Percentiles rank a stretch among this genome's conserved stretches.
These are phyloP conservation scores for Pleurotus cornucopiae DNA, from an alignment of 768 basidiomycete species.

Conservation along the genomic window DNA sequence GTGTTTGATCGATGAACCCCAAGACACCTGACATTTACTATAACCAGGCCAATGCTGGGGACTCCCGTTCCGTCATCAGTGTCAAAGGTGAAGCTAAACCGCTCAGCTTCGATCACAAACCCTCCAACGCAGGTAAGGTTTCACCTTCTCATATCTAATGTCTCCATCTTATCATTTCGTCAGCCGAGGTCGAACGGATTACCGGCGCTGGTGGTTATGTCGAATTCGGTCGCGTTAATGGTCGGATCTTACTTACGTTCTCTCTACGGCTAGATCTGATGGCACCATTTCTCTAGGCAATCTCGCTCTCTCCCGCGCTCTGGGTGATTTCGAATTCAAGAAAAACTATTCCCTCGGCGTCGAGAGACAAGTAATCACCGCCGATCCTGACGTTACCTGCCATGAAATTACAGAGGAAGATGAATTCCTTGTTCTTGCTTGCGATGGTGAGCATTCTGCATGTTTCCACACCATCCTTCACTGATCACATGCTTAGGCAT, in stretches of 20 bases:
- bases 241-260: conserved; percentile 33
- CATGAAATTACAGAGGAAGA: conserved; percentile 86
- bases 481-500: conserved; percentile 62
- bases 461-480: neutral
- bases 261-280: conserved; percentile 7
- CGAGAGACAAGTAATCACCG: conserved; percentile 92
- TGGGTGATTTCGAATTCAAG: conserved; percentile 99
- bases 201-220: conserved; percentile 91
- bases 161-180: conserved; percentile 4
- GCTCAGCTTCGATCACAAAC: conserved; percentile 95
- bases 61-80: conserved; percentile 87
- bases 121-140: conserved; percentile 72
- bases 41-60: conserved; percentile 91
- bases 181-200: conserved; percentile 85
- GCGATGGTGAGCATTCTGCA: conserved; percentile 68
- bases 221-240: conserved; percentile 96
- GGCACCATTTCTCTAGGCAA: conserved; percentile 56
- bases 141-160: neutral
- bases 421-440: conserved; percentile 95
- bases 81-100: conserved; percentile 83
- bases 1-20: conserved; percentile 20
- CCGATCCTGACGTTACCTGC: conserved; percentile 84
- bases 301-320: conserved; percentile 88
- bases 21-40: conserved; percentile 11
- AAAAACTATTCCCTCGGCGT: conserved; percentile 79